These are phyloP conservation scores for Penicillium sp. DNA, from an alignment of 2,329 filamentous ascomycete genomes.

Conservation along the genomic window DNA sequence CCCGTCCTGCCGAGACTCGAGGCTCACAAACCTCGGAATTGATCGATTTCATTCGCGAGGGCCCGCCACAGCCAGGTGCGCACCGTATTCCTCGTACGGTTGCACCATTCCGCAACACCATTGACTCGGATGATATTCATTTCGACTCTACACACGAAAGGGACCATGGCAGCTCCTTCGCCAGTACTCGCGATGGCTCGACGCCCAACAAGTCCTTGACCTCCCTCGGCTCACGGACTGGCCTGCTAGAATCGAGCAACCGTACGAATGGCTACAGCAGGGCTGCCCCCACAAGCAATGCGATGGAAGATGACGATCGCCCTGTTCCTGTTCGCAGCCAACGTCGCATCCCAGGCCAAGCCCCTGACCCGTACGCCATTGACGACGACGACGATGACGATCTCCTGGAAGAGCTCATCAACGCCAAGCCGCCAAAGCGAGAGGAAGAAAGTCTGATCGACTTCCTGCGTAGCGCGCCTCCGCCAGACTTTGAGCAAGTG, in stretches of 20 bases:
- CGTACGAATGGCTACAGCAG: conserved; percentile 35
- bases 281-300: conserved; percentile 21
- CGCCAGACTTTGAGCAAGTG: conserved; percentile 43
- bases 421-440: conserved; percentile 41
- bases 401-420: conserved; percentile 52
- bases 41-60: conserved; percentile 93
- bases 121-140: conserved; percentile 78
- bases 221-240: conserved; percentile 76
- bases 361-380: conserved; percentile 92
- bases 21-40: conserved; percentile 79
- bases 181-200: conserved; percentile 59
- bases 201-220: conserved; percentile 55
- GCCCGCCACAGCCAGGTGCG: conserved; percentile 69
- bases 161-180: conserved; percentile 46
- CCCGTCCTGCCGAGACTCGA: conserved; percentile 71
- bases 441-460: conserved; percentile 56
- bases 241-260: conserved; percentile 60
- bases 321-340: conserved; percentile 74
- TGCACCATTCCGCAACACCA: conserved; percentile 81
- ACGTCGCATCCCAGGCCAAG: conserved; percentile 75
- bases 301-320: conserved; percentile 27
- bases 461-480: conserved; percentile 54
- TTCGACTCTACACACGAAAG: conserved; percentile 41
- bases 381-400: conserved; percentile 71
- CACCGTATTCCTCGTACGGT: conserved; percentile 81